A percentile compares a stretch with the other conserved stretches of the same genome.
phyloP scores from a whole-genome alignment of 139 green algal genomes.

The Raphidocelis subcapitata region DNA sequence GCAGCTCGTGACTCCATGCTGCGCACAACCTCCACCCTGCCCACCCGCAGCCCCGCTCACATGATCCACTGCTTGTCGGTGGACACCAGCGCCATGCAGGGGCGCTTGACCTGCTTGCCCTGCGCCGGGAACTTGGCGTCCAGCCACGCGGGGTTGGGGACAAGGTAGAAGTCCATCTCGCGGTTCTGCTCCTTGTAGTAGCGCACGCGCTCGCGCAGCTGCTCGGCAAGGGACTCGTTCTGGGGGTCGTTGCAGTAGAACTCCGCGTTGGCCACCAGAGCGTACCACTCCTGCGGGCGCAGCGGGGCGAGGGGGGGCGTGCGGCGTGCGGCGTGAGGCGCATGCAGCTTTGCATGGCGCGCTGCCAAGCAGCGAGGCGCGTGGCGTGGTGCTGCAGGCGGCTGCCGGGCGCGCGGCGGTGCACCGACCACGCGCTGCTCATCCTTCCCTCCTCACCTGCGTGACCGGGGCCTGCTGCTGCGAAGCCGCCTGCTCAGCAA shows the following conservation, averaged over 20 bases:
- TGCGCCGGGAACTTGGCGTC: conserved; percentile 71
- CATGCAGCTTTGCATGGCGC: too few species aligned
- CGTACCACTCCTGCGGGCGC: conserved; percentile 67
- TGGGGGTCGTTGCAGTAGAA: conserved; percentile 90
- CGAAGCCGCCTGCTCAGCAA: too few species aligned
- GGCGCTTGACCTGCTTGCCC: conserved; percentile 74
- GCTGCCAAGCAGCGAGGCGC: too few species aligned
- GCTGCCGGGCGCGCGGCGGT: too few species aligned
- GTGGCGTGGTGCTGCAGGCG: too few species aligned
- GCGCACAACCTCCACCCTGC: too few species aligned
- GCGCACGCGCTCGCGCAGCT: conserved; percentile 81
- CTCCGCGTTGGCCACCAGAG: conserved; percentile 76
- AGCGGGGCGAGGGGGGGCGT: neutral
- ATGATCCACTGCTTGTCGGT: conserved; percentile 86
- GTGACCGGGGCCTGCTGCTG: too few species aligned
- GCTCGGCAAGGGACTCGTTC: conserved; percentile 89
- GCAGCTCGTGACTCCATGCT: too few species aligned
- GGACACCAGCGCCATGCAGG: conserved; percentile 82
- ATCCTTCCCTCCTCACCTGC: too few species aligned
- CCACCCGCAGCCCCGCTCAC: conserved; percentile 70
- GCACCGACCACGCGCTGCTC: too few species aligned
- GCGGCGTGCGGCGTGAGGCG: too few species aligned
- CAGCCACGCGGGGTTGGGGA: conserved; percentile 82
- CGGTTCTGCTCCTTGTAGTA: conserved; percentile 51
- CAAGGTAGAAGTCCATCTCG: conserved; percentile 74